Evolutionary conservation across 2,329 filamentous ascomycete genomes (phyloP).

Genomic region (Colletotrichum musae): DNA sequence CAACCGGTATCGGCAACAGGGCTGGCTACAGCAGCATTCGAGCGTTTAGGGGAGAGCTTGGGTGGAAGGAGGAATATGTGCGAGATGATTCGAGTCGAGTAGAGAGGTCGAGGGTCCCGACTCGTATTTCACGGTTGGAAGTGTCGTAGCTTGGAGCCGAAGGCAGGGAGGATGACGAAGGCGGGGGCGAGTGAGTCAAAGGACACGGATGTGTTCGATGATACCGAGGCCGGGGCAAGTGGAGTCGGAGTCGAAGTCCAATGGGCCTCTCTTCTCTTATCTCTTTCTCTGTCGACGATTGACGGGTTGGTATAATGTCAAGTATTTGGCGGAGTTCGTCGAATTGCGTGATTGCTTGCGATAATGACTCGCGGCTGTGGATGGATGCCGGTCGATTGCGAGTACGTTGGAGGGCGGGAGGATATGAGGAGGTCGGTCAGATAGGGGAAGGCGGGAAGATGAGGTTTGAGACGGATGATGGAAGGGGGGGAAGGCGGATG

Average conservation of each 20-base stretch:
- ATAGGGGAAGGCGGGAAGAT: slow-evolving; percentile 22
- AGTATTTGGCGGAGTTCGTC: slow-evolving; percentile 28
- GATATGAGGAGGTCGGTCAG: slow-evolving; percentile 15
- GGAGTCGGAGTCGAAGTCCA: slow-evolving; percentile 23
- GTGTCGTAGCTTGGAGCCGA: slow-evolving; percentile 19
- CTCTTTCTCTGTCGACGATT: slow-evolving; percentile 37
- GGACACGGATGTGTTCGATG: slow-evolving; percentile 21
- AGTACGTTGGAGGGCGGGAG: slow-evolving; percentile 11
- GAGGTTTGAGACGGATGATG: slow-evolving; percentile 34
- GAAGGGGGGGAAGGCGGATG: slow-evolving; percentile 40
- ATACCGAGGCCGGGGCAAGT: slow-evolving; percentile 20
- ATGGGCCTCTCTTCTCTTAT: slow-evolving; percentile 39
- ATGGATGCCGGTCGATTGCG: slow-evolving; percentile 18
- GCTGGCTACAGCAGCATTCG: slow-evolving; percentile 41
- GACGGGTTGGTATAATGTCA: slow-evolving; percentile 19
- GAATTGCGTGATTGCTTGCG: slow-evolving; percentile 40
- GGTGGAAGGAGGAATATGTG: slow-evolving; percentile 16
- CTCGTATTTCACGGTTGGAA: slow-evolving; percentile 20
- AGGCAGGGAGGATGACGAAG: slow-evolving; percentile 25
- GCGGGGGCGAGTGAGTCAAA: slow-evolving; percentile 40
- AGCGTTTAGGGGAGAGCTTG: slow-evolving; percentile 17
- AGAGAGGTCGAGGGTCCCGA: background rate
- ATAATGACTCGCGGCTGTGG: slow-evolving; percentile 29
- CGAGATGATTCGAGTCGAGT: slow-evolving; percentile 17
- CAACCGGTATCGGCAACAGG: slow-evolving; percentile 41